These are phyloP conservation scores for Euphorbia peplus DNA, from an alignment of 345 rosid genomes.

Conservation along the genomic window DNA sequence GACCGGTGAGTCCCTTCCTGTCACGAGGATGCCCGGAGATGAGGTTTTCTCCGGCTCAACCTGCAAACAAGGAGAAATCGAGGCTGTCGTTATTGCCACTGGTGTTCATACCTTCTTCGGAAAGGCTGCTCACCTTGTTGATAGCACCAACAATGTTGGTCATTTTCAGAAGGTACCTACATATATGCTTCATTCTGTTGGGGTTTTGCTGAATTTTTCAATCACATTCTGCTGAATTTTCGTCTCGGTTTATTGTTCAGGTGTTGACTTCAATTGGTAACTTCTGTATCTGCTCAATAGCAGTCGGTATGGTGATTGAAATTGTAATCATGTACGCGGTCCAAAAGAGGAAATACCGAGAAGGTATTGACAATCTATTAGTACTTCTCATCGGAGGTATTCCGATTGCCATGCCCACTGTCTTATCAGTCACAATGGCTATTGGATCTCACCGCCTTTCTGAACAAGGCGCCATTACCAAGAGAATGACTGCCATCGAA, in stretches of 20 bases:
- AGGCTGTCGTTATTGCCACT: slow-evolving; percentile 87
- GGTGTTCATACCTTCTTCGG: slow-evolving; percentile 97
- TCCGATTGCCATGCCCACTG: slow-evolving; percentile 98
- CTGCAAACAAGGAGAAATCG: slow-evolving; percentile 94
- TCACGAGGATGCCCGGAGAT: slow-evolving; percentile 64
- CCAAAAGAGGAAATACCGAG: slow-evolving; percentile 69
- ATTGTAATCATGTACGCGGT: slow-evolving; percentile 70
- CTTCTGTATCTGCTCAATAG: slow-evolving; percentile 95
- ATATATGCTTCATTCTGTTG: neutral
- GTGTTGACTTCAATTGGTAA: slow-evolving; percentile 89
- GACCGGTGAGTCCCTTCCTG: slow-evolving; percentile 87
- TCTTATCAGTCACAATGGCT: slow-evolving; percentile 96
- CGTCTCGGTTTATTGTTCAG: slow-evolving; percentile 27
- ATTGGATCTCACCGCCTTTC: slow-evolving; percentile 90
- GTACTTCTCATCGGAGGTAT: slow-evolving; percentile 98
- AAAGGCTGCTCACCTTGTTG: slow-evolving; percentile 94
- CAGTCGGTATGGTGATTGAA: slow-evolving; percentile 71
- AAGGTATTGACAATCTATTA: slow-evolving; percentile 87
- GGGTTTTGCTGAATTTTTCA: neutral
- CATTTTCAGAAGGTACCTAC: slow-evolving; percentile 78
- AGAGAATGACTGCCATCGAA: slow-evolving; percentile 98
- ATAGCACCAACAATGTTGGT: slow-evolving; percentile 87
- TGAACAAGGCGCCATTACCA: slow-evolving; percentile 93
- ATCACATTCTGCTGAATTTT: neutral
- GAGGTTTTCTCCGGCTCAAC: slow-evolving; percentile 88